phyloP scores from a whole-genome alignment of 352 stramenopile genomes.

The Globisporangium cylindrosporum region DNA sequence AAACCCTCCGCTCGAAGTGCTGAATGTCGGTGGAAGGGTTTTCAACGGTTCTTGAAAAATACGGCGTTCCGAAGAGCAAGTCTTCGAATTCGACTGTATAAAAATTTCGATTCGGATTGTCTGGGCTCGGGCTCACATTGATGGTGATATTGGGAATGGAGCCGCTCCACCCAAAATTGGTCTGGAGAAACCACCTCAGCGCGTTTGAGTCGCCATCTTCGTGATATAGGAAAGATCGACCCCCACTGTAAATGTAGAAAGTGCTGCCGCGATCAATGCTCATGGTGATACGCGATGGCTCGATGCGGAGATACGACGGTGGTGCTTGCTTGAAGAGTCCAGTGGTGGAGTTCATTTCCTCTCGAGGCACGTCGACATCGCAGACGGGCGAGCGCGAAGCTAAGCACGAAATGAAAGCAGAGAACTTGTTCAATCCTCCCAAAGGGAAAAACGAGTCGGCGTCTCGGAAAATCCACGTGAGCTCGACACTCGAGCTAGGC shows the following conservation, averaged over 20 bases:
- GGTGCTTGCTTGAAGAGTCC: not conserved
- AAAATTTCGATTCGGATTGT: not conserved
- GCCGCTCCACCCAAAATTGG: not conserved
- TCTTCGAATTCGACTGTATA: conserved; percentile 3
- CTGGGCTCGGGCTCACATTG: not conserved
- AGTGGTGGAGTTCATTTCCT: not conserved
- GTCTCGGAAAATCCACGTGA: conserved; percentile 18
- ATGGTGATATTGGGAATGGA: not conserved
- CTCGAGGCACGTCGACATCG: conserved; percentile 15
- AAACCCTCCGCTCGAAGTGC: not conserved
- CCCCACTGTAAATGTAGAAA: not conserved
- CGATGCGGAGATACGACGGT: conserved; percentile 7
- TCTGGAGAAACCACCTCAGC: not conserved
- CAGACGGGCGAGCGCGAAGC: conserved; percentile 17
- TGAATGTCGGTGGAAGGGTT: conserved; percentile 1
- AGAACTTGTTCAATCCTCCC: conserved; percentile 26
- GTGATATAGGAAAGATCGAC: not conserved
- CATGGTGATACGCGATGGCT: not conserved
- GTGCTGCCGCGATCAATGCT: not conserved
- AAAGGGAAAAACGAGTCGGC: conserved; percentile 28
- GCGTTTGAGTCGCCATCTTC: not conserved
- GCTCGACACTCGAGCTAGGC: not conserved
- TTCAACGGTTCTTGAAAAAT: not conserved
- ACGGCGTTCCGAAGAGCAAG: not conserved
- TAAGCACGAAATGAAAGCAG: conserved; percentile 31